Evolutionary conservation across 306 rosid genomes (phyloP).

Genomic region (Inga oerstediana): DNA sequence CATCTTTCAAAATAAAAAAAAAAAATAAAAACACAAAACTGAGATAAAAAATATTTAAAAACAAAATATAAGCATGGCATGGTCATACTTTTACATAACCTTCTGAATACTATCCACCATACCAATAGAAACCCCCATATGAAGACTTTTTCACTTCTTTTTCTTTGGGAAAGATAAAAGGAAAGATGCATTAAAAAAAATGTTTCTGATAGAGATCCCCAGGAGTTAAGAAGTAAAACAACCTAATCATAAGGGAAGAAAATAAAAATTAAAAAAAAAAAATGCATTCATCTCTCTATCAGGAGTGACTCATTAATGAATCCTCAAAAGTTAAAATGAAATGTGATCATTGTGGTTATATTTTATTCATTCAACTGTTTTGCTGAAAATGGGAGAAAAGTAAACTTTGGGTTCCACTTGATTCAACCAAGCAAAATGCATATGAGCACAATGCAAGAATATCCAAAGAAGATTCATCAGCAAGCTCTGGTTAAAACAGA

Average conservation of each 20-base stretch:
- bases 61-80: neutral
- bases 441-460: neutral
- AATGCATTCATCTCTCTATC: constrained; percentile 32
- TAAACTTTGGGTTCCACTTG: neutral
- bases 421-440: neutral
- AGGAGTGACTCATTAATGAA: constrained; percentile 17
- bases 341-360: constrained; percentile 2
- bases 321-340: constrained; percentile 6
- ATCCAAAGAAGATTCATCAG: neutral
- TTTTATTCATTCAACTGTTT: neutral
- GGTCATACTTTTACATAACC: neutral
- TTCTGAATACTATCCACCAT: too few relatives aligned
- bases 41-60: too few relatives aligned
- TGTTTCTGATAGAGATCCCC: neutral
- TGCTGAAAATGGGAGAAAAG: neutral
- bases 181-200: neutral
- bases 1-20: neutral
- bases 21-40: too few relatives aligned
- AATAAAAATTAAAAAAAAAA: neutral
- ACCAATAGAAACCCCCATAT: neutral
- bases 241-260: neutral
- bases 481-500: neutral
- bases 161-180: too few relatives aligned
- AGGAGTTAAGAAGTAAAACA: neutral
- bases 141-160: neutral